Base-by-base conservation (phyloP, 495 filamentous ascomycete genomes). In the Neurospora sp. region DNA sequence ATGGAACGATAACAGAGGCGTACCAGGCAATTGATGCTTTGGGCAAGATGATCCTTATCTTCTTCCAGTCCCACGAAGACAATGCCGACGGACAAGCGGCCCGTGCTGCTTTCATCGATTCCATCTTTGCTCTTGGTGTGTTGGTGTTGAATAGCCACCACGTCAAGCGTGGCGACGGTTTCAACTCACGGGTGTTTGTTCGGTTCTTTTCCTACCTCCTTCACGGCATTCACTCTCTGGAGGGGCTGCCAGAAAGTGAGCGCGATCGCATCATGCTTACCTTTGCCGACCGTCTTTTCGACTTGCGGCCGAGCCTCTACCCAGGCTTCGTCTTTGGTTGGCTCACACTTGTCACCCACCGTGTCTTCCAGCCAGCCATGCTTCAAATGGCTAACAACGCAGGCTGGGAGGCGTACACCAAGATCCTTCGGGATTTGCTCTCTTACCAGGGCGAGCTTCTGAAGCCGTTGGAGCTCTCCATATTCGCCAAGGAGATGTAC, bases 131-230 rank as follows among this genome's bases (percentile, higher is more conserved):
- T 11, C 80, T 97, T 16, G 83, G 94, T 54, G 87, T 95, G 7
- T 80, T 98, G 70, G 89, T 98, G 14, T 85, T 97, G 70, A 96
- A 92, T 80, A 88, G 93, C 73, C 93, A 98, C 76, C 91, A 97
- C 75, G 86, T 92, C 48, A 94, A 89, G 81, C 89, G 91, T 66
- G 92, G 90, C 6, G 94, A 97, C 48, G 85, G 83, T 31, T 96
- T 96, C 86, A 94, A 91, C 77, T 91, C 94, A 77, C 91, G 92
- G 69, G 92, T 96, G 72, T 98, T 97, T 85, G 94, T 93, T 89
- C 89, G 96, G 35, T 87, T 98, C 71, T 94, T 97, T 79, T 94
- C 94, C 1, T 91, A 89, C 76, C 86, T 98, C 42, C 84, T 98
- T 5, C 93, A 90, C 78, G 90, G 94, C 74, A 74, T 84, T 48